Base-by-base conservation (phyloP, 139 green algal genomes). In the Chlorella sp. region DNA sequence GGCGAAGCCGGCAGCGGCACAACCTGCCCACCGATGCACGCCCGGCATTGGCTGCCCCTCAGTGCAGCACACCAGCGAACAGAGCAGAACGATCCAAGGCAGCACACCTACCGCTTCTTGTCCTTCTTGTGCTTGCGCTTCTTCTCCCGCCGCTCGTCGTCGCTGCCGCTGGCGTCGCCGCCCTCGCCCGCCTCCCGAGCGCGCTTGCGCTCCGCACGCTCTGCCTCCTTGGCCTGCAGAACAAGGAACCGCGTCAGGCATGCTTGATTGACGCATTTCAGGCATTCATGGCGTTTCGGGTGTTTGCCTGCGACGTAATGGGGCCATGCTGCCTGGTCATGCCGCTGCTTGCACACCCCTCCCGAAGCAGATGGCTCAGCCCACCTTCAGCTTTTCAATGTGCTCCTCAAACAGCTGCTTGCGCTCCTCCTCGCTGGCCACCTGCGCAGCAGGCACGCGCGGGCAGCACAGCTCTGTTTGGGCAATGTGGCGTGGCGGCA, bases 321-420 rank as follows among this genome's bases (percentile, higher is more conserved):
- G n/a, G n/a, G n/a, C n/a, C n/a, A n/a, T n/a, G n/a, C n/a, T n/a
- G n/a, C n/a, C n/a, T n/a, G n/a, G n/a, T n/a, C n/a, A n/a, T n/a
- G n/a, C n/a, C n/a, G n/a, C n/a, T n/a, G n/a, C n/a, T n/a, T n/a
- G n/a, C n/a, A n/a, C n/a, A n/a, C n/a, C n/a, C n/a, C n/a, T n/a
- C n/a, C n/a, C n/a, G 20, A 51, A 18, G 2, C 34, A 75, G 1
- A 32, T 30, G 7, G 13, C 34, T 4, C 15, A n/a, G n/a, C n/a
- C 36, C 55, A 81, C 74, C 86, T 88, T 87, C 30, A 92, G 70
- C 70, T 90, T 90, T 23, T 82, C 88, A 26, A 92, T 70, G 76
- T 86, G 63, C 73, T 92, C 91, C 55, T 92, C 87, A 87, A 93
- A 95, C 84, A 94, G 47, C 34, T 73, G 41, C 30, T 80, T 23